Evolutionary conservation across 257 asterid species (phyloP).

Genomic region (Fraxinus excelsior): DNA sequence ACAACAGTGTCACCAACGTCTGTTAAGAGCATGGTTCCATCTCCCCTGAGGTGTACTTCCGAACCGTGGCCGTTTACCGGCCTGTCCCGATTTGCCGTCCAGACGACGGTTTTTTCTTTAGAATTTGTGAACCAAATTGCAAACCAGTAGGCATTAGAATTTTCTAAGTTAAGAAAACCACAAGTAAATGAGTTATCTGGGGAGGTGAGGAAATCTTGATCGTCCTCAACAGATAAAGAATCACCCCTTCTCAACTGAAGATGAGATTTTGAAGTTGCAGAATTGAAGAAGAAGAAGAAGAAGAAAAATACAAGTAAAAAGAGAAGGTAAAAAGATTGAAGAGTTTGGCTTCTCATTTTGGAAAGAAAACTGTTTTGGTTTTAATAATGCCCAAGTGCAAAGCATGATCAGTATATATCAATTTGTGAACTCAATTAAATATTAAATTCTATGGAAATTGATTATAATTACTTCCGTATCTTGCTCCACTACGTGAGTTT

Average conservation of each 20-base stretch:
- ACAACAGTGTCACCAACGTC: conserved; percentile 45
- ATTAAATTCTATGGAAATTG: too few relatives aligned
- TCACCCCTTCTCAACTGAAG: conserved; percentile 33
- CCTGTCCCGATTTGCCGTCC: conserved; percentile 64
- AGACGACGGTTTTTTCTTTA: conserved; percentile 52
- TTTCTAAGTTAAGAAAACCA: conserved; percentile 52
- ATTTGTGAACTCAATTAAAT: not conserved
- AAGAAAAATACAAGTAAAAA: conserved; percentile 15
- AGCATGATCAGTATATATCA: not conserved
- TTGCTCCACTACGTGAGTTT: too few relatives aligned
- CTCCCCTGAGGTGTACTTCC: conserved; percentile 28
- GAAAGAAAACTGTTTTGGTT: not conserved
- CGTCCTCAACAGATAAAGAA: conserved; percentile 48
- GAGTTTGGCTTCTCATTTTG: conserved; percentile 33
- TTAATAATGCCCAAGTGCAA: not conserved
- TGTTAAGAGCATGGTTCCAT: conserved; percentile 49
- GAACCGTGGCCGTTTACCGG: conserved; percentile 64
- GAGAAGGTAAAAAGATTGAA: conserved; percentile 10
- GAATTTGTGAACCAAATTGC: conserved; percentile 76
- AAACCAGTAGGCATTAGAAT: conserved; percentile 58
- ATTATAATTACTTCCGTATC: too few relatives aligned
- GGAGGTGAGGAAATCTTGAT: conserved; percentile 45
- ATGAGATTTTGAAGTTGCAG: conserved; percentile 31
- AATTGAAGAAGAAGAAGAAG: conserved; percentile 7
- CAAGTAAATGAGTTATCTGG: conserved; percentile 56